Base-by-base conservation (phyloP, 176 grass and related monocot species). In the Rhynchospora breviuscula region DNA sequence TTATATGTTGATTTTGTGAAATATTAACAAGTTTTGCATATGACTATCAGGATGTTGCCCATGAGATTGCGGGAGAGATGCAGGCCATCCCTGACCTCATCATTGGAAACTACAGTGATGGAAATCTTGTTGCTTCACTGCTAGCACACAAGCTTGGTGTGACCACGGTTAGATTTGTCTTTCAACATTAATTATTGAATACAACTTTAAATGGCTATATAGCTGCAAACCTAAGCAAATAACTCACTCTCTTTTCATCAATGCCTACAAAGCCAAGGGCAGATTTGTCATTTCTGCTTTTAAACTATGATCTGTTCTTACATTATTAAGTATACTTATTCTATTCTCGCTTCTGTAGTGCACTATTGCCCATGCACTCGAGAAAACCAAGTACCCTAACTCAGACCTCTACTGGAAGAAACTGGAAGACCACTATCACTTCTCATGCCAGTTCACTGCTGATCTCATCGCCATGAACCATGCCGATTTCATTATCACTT, bases 321-420 rank as follows among this genome's bases (percentile, higher is more conserved):
- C 67, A 10, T 47, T 3, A 47, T 10, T 31, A 72, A 21, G 14
- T 31, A 18, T 18, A 25, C 56, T 52, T 74, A 14, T 81, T 87
- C 18, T 60, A 5, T 79, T 52, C 1, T 83, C 78, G 8, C 17
- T 56, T 47, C 53, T 92, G 86, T 76, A 99, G 96, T 99, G 96
- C 67, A 99, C 96, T 56, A 99, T 99, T 88, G 96, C 96, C 21
- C 96, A 99, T 65, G 96, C 96, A 1, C 93, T 99, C 33, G 96
- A 99, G 96, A 99, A 99, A 86, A 99, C 96, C 14, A 99, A 99
- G 85, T 99, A 99, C 87, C 96, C 93, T 1, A 99, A 95, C 85
- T 99, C 96, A 8, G 96, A 99, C 65, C 88, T 99, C n/a, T 95
- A 99, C 76, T 99, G 96, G 96, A 99, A 95, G 91, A 95, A 99